Base-by-base conservation (phyloP, 2,329 filamentous ascomycete species). In the Colletotrichum cordylinicola region DNA sequence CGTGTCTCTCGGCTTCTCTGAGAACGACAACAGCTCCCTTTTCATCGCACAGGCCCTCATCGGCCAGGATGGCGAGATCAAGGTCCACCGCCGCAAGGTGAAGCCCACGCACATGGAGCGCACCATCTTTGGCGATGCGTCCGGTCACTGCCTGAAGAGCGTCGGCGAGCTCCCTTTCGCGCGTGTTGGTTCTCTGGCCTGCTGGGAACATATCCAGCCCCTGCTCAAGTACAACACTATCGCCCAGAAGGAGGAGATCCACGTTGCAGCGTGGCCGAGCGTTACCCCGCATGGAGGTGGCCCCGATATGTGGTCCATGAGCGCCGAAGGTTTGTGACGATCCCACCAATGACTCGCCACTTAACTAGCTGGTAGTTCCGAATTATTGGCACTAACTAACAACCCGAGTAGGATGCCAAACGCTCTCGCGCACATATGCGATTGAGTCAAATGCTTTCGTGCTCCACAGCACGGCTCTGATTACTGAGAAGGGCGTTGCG, bases 191-290 rank as follows among this genome's bases (percentile, higher is more conserved):
- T 87, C 87, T 6, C 82, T 91, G 31, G 90, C 90, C 78, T 91
- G 89, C 82, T 91, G 88, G 88, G 89, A 91, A 79, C 88, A 92
- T 76, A 87, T 90, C 80, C 90, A 90, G 80, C 89, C 86, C 8
- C 87, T 89, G 80, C 83, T 87, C 78, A 64, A 75, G 82, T 75
- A 78, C 5, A 79, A 82, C 43, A 81, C 80, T 15, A 80, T 81
- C 6, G 78, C 81, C 6, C 77, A 77, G 5, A 77, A 79, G 3
- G 81, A 82, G n/a, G 79, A 83, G 33, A 80, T 83, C 3, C 82
- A 83, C 39, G 70, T 83, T 1, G 80, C 82, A 9, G 79, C 77
- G 18, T 83, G 82, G 82, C 82, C 82, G 31, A 76, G 52, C 39
- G 52, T 75, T 16, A 70, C 71, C 15, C 72, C 75, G 6, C 75